Evolutionary conservation across 2,329 filamentous ascomycete species (phyloP).

Genomic region (Phaeosphaeriaceae sp.): DNA sequence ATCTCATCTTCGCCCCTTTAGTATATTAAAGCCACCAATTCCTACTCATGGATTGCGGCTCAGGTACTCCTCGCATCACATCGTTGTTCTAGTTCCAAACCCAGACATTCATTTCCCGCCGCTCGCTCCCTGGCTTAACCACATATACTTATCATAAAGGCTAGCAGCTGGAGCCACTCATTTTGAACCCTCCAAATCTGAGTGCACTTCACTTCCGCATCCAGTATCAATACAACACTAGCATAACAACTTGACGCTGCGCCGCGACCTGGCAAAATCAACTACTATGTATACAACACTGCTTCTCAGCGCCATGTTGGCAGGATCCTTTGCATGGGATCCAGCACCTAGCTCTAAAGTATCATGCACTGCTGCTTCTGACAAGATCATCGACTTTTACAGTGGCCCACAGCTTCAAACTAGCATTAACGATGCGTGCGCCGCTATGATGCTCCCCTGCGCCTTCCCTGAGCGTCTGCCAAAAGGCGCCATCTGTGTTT

Average conservation of each 20-base stretch:
- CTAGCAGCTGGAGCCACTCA: background rate
- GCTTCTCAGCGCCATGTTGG: conserved; percentile 20
- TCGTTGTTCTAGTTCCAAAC: background rate
- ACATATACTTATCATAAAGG: background rate
- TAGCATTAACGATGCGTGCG: conserved; percentile 34
- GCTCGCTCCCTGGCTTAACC: conserved; percentile 2
- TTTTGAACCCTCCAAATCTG: background rate
- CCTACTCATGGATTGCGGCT: too few relatives aligned
- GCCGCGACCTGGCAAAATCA: background rate
- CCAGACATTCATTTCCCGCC: background rate
- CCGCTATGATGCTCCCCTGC: conserved; percentile 35
- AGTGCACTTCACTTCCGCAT: background rate
- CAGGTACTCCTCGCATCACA: background rate
- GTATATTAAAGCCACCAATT: too few relatives aligned
- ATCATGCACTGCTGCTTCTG: conserved; percentile 25
- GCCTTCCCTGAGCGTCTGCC: conserved; percentile 27
- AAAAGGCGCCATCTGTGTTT: conserved; percentile 21
- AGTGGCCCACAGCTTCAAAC: conserved; percentile 25
- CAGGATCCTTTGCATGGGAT: conserved; percentile 25
- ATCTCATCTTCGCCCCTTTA: too few relatives aligned
- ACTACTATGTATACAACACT: conserved; percentile 22
- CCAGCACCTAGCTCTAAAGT: conserved; percentile 18
- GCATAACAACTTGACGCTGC: background rate
- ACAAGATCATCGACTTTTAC: conserved; percentile 28
- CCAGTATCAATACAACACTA: background rate